Conservation (phyloP, 2,329 filamentous ascomycete species). For the Aureobasidium sp. region DNA sequence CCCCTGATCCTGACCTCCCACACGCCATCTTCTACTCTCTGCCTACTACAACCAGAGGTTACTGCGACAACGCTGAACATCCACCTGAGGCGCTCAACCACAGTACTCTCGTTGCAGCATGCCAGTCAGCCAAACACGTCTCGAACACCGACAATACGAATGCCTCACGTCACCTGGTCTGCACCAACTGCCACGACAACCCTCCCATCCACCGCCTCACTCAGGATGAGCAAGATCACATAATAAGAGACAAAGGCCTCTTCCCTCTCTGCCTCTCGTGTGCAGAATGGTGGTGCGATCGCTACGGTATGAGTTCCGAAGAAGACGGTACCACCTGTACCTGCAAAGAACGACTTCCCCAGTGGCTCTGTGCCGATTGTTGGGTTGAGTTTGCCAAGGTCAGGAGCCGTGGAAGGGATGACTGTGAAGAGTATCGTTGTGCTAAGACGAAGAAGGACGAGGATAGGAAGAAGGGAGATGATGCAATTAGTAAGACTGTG, state of each 20-base stretch:
- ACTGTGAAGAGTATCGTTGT: background rate
- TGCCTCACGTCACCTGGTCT: background rate
- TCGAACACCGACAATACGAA: background rate
- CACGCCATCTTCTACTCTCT: background rate
- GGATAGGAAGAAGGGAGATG: background rate
- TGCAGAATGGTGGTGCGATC: background rate
- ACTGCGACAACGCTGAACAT: background rate
- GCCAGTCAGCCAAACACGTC: background rate
- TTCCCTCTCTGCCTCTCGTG: background rate
- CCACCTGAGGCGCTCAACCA: background rate
- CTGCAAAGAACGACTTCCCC: background rate
- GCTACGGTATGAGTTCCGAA: background rate
- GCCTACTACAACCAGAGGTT: background rate
- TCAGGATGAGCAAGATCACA: background rate
- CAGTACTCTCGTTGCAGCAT: background rate
- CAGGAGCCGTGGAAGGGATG: background rate
- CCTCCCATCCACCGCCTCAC: background rate
- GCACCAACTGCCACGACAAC: background rate
- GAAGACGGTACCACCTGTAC: background rate
- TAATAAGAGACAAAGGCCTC: background rate
- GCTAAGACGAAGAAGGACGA: background rate
- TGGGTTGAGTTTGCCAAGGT: background rate
- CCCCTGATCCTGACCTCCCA: background rate
- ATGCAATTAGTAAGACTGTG: background rate
- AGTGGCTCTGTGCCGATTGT: background rate